A percentile compares a stretch with the other conserved stretches of the same genome.
phyloP scores from a whole-genome alignment of 331 rosid species.

The Ulmus americana region DNA sequence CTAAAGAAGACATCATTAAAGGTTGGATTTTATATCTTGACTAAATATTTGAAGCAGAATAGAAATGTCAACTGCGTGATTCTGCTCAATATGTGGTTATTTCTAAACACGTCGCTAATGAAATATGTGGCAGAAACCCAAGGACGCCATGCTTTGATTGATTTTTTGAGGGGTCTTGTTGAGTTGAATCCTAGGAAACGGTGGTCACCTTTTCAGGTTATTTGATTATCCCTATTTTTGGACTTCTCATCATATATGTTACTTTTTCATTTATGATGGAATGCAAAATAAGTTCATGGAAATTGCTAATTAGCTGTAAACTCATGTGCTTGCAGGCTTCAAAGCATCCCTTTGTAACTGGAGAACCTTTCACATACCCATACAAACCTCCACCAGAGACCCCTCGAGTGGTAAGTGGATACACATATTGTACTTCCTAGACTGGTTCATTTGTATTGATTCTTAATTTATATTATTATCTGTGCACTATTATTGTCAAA shows the following conservation, averaged over 20 bases:
- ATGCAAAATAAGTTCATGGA: constrained; percentile 21
- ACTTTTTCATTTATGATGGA: constrained; percentile 21
- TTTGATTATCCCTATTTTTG: constrained; percentile 5
- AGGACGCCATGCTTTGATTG: constrained; percentile 81
- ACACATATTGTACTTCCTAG: constrained; percentile 9
- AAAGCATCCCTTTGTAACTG: constrained; percentile 95
- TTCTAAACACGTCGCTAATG: constrained; percentile 21
- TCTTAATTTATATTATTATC: constrained; percentile 6
- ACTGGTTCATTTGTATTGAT: constrained; percentile 16
- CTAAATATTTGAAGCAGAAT: constrained; percentile 7
- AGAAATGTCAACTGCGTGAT: constrained; percentile 1
- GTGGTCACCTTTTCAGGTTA: constrained; percentile 98
- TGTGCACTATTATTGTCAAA: neutral
- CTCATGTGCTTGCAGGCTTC: constrained; percentile 68
- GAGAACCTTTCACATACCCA: constrained; percentile 90
- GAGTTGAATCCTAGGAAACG: constrained; percentile 96
- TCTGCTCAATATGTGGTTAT: neutral
- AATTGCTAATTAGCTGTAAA: constrained; percentile 27
- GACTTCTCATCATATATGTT: constrained; percentile 2
- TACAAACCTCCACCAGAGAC: constrained; percentile 81
- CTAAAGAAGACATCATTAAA: constrained; percentile 69
- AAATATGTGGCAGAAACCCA: constrained; percentile 65
- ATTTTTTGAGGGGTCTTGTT: constrained; percentile 89
- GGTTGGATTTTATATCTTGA: constrained; percentile 42
- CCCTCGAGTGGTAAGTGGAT: constrained; percentile 77